Evolutionary conservation across 1,284 basidiomycete genomes (phyloP), one percentile per base, ranked within the genome.

Genomic region (Phylloporus sp.): DNA sequence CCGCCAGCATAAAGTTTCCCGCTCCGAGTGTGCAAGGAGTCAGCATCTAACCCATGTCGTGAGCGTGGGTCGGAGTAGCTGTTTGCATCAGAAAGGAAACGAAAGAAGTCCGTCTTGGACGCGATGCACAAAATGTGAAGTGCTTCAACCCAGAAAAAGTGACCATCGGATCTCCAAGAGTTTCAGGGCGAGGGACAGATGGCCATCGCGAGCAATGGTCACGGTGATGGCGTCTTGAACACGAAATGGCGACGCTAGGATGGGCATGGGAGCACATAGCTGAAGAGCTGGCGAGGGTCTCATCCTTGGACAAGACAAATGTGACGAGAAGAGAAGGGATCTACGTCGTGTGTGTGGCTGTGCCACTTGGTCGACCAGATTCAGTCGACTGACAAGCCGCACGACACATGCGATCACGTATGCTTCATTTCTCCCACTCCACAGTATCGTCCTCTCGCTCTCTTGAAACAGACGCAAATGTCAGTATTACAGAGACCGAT

Each of bases 351-450:
- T 32, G 32, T 32, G 32, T 32, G 32, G 32, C 32, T 32, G 32
- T 32, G 32, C 32, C 32, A 32, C 32, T 32, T 32, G 32, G 32
- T 32, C 32, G n/a, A n/a, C n/a, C n/a, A n/a, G n/a, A n/a, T n/a
- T n/a, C n/a, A n/a, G n/a, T n/a, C n/a, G n/a, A n/a, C n/a, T n/a
- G n/a, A n/a, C n/a, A n/a, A n/a, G 94, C 96, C 67, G 94, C 94
- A 14, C 83, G 94, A 65, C 94, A 96, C 82, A 93, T 96, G 88
- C 89, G 94, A 77, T 94, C 94, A 72, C 94, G 92, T 94, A 82
- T 82, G 92, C 90, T 65, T 62, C 66, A 53, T 53, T 66, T 64
- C 55, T 23, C 64, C 59, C 57, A 53, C 68, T 68, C 71, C 70
- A 68, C 66, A 37, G 37, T 37, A 23, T 49, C 58, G 66, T 11